These are phyloP conservation scores for Picea mariana DNA, from an alignment of 83 land plant species.

Conservation along the genomic window DNA sequence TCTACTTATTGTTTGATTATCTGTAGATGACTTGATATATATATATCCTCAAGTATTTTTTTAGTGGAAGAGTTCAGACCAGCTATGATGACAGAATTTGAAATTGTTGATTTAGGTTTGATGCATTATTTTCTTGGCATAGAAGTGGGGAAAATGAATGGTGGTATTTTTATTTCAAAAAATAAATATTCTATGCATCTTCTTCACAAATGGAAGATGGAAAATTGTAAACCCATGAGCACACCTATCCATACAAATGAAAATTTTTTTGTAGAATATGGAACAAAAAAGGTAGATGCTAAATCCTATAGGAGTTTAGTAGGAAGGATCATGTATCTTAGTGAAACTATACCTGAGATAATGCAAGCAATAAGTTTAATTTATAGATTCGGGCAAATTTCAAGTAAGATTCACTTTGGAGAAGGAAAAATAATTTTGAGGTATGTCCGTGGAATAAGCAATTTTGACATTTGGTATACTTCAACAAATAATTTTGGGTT, in stretches of 20 bases:
- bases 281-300: too few species aligned
- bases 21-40: slow-evolving; percentile 37
- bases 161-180: slow-evolving; percentile 22
- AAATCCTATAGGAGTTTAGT: too few species aligned
- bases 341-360: not conserved
- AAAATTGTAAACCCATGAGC: not conserved
- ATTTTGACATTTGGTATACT: slow-evolving; percentile 15
- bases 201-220: slow-evolving; percentile 22
- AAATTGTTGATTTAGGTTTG: slow-evolving; percentile 30
- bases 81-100: not conserved
- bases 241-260: too few species aligned
- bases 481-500: not conserved
- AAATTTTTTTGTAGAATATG: too few species aligned
- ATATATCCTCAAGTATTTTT: not conserved
- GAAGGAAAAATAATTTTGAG: too few species aligned
- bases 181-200: slow-evolving; percentile 22
- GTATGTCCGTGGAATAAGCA: too few species aligned
- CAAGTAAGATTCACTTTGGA: too few species aligned
- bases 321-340: slow-evolving; percentile 23
- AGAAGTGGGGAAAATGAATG: too few species aligned
- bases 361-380: too few species aligned
- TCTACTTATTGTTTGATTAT: slow-evolving; percentile 23
- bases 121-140: slow-evolving; percentile 15
- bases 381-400: too few species aligned
- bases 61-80: slow-evolving; percentile 20